These are phyloP conservation scores for Diaporthe velutina DNA, from an alignment of 2,329 filamentous ascomycete genomes.

Conservation along the genomic window DNA sequence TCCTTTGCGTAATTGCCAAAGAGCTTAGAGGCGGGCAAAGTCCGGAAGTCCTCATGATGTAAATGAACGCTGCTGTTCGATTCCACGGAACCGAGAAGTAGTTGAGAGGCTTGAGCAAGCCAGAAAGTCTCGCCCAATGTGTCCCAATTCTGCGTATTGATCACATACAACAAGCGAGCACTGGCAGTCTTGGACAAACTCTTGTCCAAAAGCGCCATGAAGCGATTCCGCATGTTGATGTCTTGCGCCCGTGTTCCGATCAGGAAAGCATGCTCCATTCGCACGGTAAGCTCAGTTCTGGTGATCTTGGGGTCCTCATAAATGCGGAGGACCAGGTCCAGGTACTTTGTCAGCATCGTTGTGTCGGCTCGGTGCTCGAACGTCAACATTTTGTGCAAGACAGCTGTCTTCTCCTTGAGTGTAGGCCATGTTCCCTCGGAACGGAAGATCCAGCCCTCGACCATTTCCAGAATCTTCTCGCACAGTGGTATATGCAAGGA, in stretches of 20 bases:
- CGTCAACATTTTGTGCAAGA: constrained; percentile 98
- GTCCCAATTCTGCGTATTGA: constrained; percentile 96
- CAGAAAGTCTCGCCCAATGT: constrained; percentile 95
- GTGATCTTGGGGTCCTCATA: constrained; percentile 98
- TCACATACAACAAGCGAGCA: constrained; percentile 88
- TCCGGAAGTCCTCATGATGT: constrained; percentile 85
- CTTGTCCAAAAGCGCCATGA: constrained; percentile 96
- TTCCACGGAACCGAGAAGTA: constrained; percentile 92
- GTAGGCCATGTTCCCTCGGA: constrained; percentile 96
- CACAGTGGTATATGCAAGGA: constrained; percentile 89
- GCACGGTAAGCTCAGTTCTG: constrained; percentile 92
- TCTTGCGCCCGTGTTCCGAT: constrained; percentile 94
- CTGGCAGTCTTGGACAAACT: constrained; percentile 94
- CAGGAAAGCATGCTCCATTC: constrained; percentile 97
- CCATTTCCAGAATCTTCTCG: constrained; percentile 92
- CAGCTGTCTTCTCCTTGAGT: constrained; percentile 97
- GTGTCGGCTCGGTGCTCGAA: constrained; percentile 90
- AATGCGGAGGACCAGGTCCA: constrained; percentile 95
- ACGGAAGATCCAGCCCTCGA: constrained; percentile 96
- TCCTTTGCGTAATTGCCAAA: constrained; percentile 83
- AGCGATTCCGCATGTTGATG: constrained; percentile 96
- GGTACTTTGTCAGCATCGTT: constrained; percentile 90
- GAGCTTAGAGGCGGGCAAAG: constrained; percentile 79
- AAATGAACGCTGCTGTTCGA: constrained; percentile 84
- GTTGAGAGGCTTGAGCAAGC: constrained; percentile 93